Conservation (phyloP, 169 alveolate species). For the Plasmodium sp. region DNA sequence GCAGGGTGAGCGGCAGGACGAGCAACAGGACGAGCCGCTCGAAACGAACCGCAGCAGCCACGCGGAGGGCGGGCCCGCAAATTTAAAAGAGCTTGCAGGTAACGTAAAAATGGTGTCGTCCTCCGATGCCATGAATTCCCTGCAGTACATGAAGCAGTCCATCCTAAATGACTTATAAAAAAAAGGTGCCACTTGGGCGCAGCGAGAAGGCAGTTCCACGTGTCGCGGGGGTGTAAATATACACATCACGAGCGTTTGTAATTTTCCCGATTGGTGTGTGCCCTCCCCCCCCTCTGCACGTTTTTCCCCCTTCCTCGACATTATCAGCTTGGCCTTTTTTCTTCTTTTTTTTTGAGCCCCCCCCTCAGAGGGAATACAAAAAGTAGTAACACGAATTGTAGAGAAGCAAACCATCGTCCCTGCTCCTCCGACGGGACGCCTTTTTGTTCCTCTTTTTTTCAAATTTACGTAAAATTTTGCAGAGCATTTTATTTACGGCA, state of each 20-base stretch:
- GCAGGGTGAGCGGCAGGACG: not conserved
- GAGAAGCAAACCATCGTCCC: constrained; percentile 7
- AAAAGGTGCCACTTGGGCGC: not conserved
- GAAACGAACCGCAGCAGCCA: not conserved
- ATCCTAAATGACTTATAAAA: constrained; percentile 70
- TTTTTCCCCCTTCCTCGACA: not conserved
- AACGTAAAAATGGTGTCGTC: constrained; percentile 65
- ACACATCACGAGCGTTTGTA: not conserved
- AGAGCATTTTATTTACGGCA: constrained; percentile 34
- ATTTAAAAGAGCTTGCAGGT: constrained; percentile 44
- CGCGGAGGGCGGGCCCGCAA: constrained; percentile 5
- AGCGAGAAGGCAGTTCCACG: not conserved
- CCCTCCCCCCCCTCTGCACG: not conserved
- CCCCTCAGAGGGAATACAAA: not conserved
- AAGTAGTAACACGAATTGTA: constrained; percentile 56
- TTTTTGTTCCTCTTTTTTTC: not conserved
- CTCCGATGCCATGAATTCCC: constrained; percentile 54
- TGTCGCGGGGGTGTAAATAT: not conserved
- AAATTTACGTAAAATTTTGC: constrained; percentile 39
- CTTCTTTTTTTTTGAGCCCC: not conserved
- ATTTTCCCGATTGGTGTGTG: not conserved
- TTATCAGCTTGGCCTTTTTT: not conserved
- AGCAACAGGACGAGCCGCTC: not conserved
- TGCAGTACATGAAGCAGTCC: constrained; percentile 62
- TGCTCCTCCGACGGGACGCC: not conserved